phyloP scores from a whole-genome alignment of 2,329 filamentous ascomycete genomes.

The Aspergillus neoniger region DNA sequence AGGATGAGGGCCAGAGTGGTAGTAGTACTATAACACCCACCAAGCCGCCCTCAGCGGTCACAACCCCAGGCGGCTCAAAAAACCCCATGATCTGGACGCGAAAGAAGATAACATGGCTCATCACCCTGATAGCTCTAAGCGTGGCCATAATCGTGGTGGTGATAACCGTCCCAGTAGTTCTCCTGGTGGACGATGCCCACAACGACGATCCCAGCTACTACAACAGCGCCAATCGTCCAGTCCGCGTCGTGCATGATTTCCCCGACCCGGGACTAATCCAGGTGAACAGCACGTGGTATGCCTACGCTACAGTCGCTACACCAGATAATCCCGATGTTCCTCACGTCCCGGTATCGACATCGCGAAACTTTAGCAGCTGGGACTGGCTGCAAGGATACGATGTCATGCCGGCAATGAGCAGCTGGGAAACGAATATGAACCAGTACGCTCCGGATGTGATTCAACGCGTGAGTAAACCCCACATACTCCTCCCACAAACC shows the following conservation, averaged over 20 bases:
- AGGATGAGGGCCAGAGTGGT: not conserved
- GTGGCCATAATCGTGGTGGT: constrained; percentile 14
- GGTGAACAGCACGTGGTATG: constrained; percentile 38
- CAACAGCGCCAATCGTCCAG: constrained; percentile 21
- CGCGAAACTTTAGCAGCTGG: constrained; percentile 50
- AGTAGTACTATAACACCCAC: not conserved
- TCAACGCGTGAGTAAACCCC: constrained; percentile 38
- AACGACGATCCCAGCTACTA: constrained; percentile 22
- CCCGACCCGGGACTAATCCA: constrained; percentile 34
- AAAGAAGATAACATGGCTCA: constrained; percentile 10
- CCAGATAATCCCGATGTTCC: constrained; percentile 20
- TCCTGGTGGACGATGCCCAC: constrained; percentile 8
- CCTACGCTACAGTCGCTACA: constrained; percentile 32
- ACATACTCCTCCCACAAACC: no score
- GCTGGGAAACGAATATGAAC: constrained; percentile 56
- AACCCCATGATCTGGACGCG: constrained; percentile 11
- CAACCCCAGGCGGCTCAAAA: not conserved
- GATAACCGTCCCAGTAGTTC: constrained; percentile 25
- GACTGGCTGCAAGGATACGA: constrained; percentile 50
- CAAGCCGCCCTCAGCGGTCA: not conserved
- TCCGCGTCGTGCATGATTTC: constrained; percentile 30
- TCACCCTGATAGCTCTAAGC: not conserved
- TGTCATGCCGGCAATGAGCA: constrained; percentile 52
- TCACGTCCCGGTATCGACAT: constrained; percentile 57
- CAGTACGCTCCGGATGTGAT: constrained; percentile 65